phyloP scores from a whole-genome alignment of 345 rosid species.

The Pugionium cornutum region DNA sequence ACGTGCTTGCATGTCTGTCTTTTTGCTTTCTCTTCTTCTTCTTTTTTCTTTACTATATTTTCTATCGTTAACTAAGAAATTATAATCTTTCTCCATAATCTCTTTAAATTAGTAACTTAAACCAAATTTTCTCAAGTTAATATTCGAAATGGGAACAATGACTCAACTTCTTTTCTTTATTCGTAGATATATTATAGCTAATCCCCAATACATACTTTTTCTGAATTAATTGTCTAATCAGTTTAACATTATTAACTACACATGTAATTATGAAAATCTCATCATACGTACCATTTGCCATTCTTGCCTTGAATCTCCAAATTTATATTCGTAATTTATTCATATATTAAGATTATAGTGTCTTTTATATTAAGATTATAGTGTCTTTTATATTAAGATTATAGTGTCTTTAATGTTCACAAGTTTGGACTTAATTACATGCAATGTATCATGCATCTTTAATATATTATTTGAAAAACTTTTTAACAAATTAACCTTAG shows the following conservation, averaged over 20 bases:
- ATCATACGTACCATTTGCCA: conserved; percentile 14
- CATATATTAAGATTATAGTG: neutral
- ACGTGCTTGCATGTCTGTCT: conserved; percentile 44
- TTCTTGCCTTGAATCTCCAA: conserved; percentile 28
- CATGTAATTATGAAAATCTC: conserved; percentile 20
- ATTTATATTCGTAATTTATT: neutral
- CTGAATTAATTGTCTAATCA: conserved; percentile 23
- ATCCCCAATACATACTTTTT: conserved; percentile 3
- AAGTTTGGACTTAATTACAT: neutral
- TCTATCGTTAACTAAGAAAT: no score
- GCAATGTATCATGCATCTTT: neutral
- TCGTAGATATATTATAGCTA: conserved; percentile 1
- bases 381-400: conserved; percentile 3
- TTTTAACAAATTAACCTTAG: no score
- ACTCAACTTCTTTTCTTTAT: neutral
- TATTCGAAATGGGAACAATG: no score
- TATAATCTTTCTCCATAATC: no score
- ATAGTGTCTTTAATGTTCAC: conserved; percentile 3
- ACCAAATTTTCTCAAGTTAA: no score
- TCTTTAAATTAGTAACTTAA: no score
- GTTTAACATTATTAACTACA: conserved; percentile 29
- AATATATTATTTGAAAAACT: no score
- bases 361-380: neutral
- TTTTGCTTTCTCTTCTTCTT: conserved; percentile 28
- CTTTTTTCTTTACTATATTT: neutral